Evolutionary conservation across 2,329 filamentous ascomycete species (phyloP), one percentile per base, ranked within the genome.

Genomic region (Fusarium miscanthi): DNA sequence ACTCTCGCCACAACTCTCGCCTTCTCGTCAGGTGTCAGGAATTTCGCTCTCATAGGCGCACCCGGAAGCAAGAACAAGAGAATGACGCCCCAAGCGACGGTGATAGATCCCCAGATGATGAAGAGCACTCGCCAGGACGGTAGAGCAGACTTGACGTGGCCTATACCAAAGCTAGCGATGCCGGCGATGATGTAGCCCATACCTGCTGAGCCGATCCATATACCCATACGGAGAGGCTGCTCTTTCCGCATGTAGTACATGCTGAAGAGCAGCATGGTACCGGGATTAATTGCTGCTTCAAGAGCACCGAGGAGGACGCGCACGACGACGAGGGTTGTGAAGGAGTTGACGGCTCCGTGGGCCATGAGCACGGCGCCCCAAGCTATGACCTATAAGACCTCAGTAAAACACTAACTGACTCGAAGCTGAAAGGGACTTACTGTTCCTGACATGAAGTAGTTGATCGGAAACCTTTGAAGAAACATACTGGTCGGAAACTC

Each of bases 41-140:
- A 86, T 25, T 84, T 85, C 6, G 86, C 86, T 7, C 82, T 83
- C 43, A 88, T 84, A 0, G 87, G 87, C 1, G 83, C 84, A 61
- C 89, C 87, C 0, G 87, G 87, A 6, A 90, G 82, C 23, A 88
- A 80, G 7, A 87, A 79, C 25, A 87, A 82, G 72, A 90, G 86
- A 7, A 88, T 77, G 7, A 88, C 82, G 0, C 88, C 89, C 84
- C 89, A 90, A 2, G 82, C 59, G 33, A 76, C 67, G 1, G 77
- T 78, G 17, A 80, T 74, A 1, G 64, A 69, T 1, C 78, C 78
- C 52, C 73, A 75, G 6, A 75, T 70, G 13, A 75, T 65, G 1
- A 75, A 75, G 1, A 75, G 38, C 0, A 75, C 31, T 23, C 73
- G 27, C 73, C 73, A 75, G 0, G 73, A 69, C 0, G 64, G 42